phyloP scores from a whole-genome alignment of 176 grass and related monocot genomes.

The Secale cereale region DNA sequence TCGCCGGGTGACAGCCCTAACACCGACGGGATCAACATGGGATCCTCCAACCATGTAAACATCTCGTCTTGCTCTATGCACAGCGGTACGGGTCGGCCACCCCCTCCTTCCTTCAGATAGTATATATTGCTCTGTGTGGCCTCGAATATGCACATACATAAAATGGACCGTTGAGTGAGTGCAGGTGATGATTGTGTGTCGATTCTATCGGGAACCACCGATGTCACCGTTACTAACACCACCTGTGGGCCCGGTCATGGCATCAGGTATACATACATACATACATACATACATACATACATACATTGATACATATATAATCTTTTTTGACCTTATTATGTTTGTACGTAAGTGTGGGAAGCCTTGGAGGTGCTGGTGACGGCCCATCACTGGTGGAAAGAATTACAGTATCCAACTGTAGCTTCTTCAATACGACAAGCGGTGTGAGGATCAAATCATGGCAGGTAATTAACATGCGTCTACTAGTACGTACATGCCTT shows the following conservation, averaged over 20 bases:
- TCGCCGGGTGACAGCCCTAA: constrained; percentile 65
- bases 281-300: no score
- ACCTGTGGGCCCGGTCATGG: constrained; percentile 75
- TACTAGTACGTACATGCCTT: no score
- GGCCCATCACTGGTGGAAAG: constrained; percentile 23
- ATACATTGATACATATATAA: no score
- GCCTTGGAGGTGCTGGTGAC: constrained; percentile 33
- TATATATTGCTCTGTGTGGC: not conserved
- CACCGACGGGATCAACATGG: constrained; percentile 63
- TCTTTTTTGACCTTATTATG: no score
- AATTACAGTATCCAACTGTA: constrained; percentile 43
- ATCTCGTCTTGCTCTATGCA: constrained; percentile 42
- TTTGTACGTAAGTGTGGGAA: constrained; percentile 49
- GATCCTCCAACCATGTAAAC: constrained; percentile 17
- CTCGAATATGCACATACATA: not conserved
- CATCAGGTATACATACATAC: constrained; percentile 48
- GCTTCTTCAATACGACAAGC: constrained; percentile 39
- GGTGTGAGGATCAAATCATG: constrained; percentile 74
- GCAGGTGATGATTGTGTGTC: constrained; percentile 77
- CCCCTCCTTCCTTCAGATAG: not conserved
- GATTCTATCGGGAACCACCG: constrained; percentile 22
- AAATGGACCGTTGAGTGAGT: not conserved
- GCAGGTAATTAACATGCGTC: constrained; percentile 65
- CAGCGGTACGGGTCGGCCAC: constrained; percentile 29
- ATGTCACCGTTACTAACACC: constrained; percentile 31